These are phyloP conservation scores for Paxillus rubicundulus DNA, from an alignment of 768 basidiomycete species.

Conservation along the genomic window DNA sequence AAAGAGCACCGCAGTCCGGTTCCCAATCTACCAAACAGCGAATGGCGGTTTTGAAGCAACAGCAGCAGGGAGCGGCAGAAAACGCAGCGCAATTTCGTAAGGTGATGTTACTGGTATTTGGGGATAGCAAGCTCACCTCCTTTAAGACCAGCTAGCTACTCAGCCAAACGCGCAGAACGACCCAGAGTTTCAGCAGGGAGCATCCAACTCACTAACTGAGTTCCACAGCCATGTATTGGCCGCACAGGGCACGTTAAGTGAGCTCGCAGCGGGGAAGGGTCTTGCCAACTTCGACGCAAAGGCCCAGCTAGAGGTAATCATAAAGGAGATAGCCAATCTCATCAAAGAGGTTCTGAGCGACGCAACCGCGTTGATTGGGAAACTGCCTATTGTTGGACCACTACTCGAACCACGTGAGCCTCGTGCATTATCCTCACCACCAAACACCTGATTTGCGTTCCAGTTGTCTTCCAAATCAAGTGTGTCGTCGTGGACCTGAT, in stretches of 20 bases:
- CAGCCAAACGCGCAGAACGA: constrained; percentile 24
- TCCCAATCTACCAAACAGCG: background rate
- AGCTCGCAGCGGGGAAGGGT: constrained; percentile 42
- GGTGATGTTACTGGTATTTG: background rate
- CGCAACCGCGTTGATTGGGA: constrained; percentile 32
- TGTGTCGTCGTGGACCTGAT: constrained; percentile 54
- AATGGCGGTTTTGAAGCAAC: background rate
- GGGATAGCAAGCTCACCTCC: background rate
- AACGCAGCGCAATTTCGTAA: background rate
- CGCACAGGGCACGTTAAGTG: constrained; percentile 27
- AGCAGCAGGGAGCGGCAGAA: background rate
- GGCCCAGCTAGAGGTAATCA: constrained; percentile 42
- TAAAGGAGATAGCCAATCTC: constrained; percentile 50
- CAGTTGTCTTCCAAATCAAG: constrained; percentile 61
- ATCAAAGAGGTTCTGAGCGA: constrained; percentile 45
- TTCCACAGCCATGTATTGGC: constrained; percentile 34
- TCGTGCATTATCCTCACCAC: background rate
- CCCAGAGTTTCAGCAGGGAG: constrained; percentile 38
- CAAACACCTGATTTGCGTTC: background rate
- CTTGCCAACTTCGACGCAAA: constrained; percentile 47
- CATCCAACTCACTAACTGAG: constrained; percentile 33
- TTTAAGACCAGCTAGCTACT: constrained; percentile 34
- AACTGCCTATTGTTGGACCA: constrained; percentile 48
- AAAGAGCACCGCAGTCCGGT: background rate
- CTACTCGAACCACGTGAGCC: constrained; percentile 55